Evolutionary conservation across 2,329 filamentous ascomycete genomes (phyloP).

Genomic region (Ophiostoma perfectum): DNA sequence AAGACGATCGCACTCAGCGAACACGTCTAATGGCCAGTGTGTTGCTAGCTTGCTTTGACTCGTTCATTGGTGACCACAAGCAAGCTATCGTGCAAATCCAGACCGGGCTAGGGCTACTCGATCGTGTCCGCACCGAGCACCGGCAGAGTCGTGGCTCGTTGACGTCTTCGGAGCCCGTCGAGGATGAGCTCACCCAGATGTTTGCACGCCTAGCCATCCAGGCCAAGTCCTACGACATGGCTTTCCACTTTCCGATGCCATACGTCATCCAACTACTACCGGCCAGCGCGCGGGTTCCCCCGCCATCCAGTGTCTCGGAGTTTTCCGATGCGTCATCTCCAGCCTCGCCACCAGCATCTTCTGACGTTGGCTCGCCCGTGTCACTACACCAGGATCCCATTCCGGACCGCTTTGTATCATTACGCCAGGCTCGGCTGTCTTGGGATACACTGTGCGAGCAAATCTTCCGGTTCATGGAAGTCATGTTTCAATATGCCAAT

Average conservation of each 20-base stretch:
- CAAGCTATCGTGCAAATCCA: constrained; percentile 59
- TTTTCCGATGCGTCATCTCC: constrained; percentile 25
- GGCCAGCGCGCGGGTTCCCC: constrained; percentile 23
- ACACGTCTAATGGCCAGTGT: constrained; percentile 60
- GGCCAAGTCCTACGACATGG: constrained; percentile 63
- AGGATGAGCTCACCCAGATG: constrained; percentile 57
- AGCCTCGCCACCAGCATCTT: constrained; percentile 27
- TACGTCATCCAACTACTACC: constrained; percentile 52
- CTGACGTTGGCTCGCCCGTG: constrained; percentile 41
- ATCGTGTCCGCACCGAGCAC: constrained; percentile 46
- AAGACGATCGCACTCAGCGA: constrained; percentile 38
- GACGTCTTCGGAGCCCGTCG: constrained; percentile 40
- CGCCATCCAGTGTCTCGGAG: constrained; percentile 17
- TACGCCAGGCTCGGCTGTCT: constrained; percentile 51
- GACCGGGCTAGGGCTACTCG: constrained; percentile 50
- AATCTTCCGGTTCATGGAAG: constrained; percentile 55
- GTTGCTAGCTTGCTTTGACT: constrained; percentile 63
- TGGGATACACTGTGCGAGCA: constrained; percentile 54
- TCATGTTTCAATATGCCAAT: constrained; percentile 44
- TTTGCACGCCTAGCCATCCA: constrained; percentile 60
- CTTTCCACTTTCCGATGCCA: constrained; percentile 60
- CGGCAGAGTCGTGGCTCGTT: constrained; percentile 27
- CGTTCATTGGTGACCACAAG: constrained; percentile 58
- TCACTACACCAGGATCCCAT: constrained; percentile 37
- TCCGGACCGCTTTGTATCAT: constrained; percentile 43